Evolutionary conservation across 2,329 filamentous ascomycete genomes (phyloP), one percentile per base, ranked within the genome.

Genomic region (Botrytis elliptica): DNA sequence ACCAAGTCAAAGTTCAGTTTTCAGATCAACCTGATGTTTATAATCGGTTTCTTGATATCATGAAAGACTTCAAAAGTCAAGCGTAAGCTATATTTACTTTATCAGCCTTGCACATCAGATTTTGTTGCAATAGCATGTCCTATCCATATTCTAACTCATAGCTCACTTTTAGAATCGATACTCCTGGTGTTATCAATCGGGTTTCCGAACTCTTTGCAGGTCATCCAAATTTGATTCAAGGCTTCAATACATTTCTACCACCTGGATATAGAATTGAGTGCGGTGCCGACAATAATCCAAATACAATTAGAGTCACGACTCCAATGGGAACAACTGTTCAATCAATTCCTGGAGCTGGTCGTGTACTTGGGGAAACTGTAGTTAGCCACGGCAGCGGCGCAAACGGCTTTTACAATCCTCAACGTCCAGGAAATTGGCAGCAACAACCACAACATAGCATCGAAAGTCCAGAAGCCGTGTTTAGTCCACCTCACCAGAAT

Each of bases 1-100:
- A 99, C 81, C 96, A 98, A 83, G 96, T 99, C 76, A 99, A 99
- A 83, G 95, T 98, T 42, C 95, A 97, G 80, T 99, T 99, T 79
- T 93, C 94, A 75, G 95, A 98, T 76, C 94, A 98, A 78, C 95
- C 96, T 6, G 95, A 98, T 82, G 96, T 99, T 0, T 99, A 99
- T 80, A 98, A 98, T 80, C 88, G 93, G 55, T 98, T 99, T 79
- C 85, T 99, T 64, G 96, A 99, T 79, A 99, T 99, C 67, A 99
- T 99, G 96, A 99, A 99, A 81, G 96, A 99, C 79, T 99, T 99
- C 83, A 99, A 99, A 84, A 97, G 94, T 79, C 95, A 97, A 84
- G 94, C 95, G 89, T 95, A 86, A 84, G 92, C 88, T 72, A 33
- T 72, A 18, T 36, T 52, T 46, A 29, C 29, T 29, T 55, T 40